A percentile compares a stretch with the other conserved stretches of the same genome.
Conservation (phyloP, 2,329 filamentous ascomycete genomes). For the Cephalotrichum gorgonifer region DNA sequence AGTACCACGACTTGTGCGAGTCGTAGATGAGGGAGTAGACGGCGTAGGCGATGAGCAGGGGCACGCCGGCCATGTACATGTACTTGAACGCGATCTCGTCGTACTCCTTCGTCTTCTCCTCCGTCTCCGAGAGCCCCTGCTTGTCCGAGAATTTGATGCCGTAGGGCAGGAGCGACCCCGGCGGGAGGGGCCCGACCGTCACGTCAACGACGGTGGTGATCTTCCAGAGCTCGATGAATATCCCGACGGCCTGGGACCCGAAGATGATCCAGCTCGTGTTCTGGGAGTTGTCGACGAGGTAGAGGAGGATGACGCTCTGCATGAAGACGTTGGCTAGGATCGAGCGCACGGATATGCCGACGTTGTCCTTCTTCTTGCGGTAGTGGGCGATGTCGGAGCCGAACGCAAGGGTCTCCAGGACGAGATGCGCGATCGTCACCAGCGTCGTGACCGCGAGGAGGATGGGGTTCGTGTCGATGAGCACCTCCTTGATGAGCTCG, state of each 20-base stretch:
- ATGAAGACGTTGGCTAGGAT: slow-evolving; percentile 97
- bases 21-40: slow-evolving; percentile 88
- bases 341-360: slow-evolving; percentile 90
- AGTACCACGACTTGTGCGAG: slow-evolving; percentile 96
- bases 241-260: slow-evolving; percentile 79
- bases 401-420: slow-evolving; percentile 93
- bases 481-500: slow-evolving; percentile 92
- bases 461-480: slow-evolving; percentile 89
- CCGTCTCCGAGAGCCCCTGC: slow-evolving; percentile 86
- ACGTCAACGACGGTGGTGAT: slow-evolving; percentile 93
- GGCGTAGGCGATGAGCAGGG: slow-evolving; percentile 80
- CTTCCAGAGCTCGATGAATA: slow-evolving; percentile 71
- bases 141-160: slow-evolving; percentile 87
- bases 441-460: slow-evolving; percentile 75
- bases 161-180: slow-evolving; percentile 67
- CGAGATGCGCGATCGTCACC: slow-evolving; percentile 81
- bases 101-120: slow-evolving; percentile 97
- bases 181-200: slow-evolving; percentile 57
- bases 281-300: slow-evolving; percentile 92
- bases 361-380: slow-evolving; percentile 99
- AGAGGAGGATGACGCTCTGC: slow-evolving; percentile 92
- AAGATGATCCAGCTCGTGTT: slow-evolving; percentile 99
- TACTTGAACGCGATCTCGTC: slow-evolving; percentile 97
- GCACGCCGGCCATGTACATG: slow-evolving; percentile 85
- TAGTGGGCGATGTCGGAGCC: slow-evolving; percentile 97